Percentiles rank a stretch among this genome's conserved stretches.
These are phyloP conservation scores for Anthoceros angustus DNA, from an alignment of 225 moss, liverwort and hornwort species.

Conservation along the genomic window DNA sequence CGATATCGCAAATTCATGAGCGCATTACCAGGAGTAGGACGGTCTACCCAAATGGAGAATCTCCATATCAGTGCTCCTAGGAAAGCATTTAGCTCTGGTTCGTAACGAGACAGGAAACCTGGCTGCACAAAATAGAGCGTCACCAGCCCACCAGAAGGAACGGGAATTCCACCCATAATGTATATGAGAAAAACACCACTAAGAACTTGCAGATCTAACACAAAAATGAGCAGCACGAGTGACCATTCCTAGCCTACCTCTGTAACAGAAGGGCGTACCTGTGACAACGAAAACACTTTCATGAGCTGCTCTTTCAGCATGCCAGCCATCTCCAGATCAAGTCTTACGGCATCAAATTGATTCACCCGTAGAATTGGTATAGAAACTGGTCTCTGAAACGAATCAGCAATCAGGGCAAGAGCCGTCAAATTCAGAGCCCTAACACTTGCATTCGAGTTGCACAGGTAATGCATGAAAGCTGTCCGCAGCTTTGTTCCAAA, in stretches of 20 bases:
- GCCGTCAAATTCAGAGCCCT: not conserved
- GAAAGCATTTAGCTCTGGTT: conserved; percentile 87
- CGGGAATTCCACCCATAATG: not conserved
- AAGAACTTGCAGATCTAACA: not conserved
- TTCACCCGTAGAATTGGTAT: conserved; percentile 77
- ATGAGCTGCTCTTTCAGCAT: conserved; percentile 86
- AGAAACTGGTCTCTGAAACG: conserved; percentile 45
- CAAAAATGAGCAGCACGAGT: not conserved
- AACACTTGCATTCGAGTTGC: too few relatives aligned
- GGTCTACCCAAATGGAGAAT: conserved; percentile 96
- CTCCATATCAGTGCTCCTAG: conserved; percentile 86
- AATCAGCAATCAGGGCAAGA: not conserved
- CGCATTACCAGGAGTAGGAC: conserved; percentile 82
- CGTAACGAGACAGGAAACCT: conserved; percentile 86
- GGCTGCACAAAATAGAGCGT: conserved; percentile 59
- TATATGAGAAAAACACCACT: not conserved
- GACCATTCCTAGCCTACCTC: too few relatives aligned
- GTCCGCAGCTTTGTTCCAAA: too few relatives aligned
- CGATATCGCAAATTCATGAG: conserved; percentile 94
- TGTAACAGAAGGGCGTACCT: conserved; percentile 21
- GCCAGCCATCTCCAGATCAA: conserved; percentile 85
- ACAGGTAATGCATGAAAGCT: too few relatives aligned
- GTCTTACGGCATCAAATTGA: conserved; percentile 79
- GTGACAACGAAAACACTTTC: conserved; percentile 74
- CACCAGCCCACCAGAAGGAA: not conserved